Evolutionary conservation across 2,329 filamentous ascomycete genomes (phyloP), one percentile per base, ranked within the genome.

Genomic region (Blumeria graminis): DNA sequence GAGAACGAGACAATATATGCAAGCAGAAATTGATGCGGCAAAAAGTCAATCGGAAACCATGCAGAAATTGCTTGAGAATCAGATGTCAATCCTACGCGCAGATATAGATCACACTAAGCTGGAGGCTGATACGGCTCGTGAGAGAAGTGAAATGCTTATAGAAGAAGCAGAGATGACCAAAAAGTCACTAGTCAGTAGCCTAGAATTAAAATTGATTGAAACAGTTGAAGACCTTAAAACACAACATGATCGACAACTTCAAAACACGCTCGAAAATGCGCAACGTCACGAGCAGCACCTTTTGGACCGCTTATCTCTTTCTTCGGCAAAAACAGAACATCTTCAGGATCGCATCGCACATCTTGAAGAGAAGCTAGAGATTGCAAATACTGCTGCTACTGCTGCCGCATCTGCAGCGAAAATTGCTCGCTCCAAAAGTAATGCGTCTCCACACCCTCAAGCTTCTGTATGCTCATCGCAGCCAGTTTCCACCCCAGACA

Each of bases 351-450:
- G 86, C 63, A 78, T 95, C 32, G 70, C 76, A 4, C 84, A 93
- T 63, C 74, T 96, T 1, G 87, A 95, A 67, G 89, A 95, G 68
- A 90, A 88, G 68, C 76, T 98, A 14, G 83, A 93, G 63, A 84
- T 96, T 62, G 83, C 90, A 28, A 89, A 89, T 14, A 77, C 83
- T 68, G 87, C 86, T 36, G 84, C 83, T 45, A 80, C 80, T 55
- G 75, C 73, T 59, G 70, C 70, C 35, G 56, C 63, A 7, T 56
- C 57, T 6, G 56, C 61, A 1, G 59, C 64, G 7, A 61, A 62
- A 53, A 67, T 28, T 65, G 69, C 58, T 65, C 70, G 55, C 10
- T 63, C 63, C 39, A 35, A 35, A 16, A 57, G 58, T 16, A 61
- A 57, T 41, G 58, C 46, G 13, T 59, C 61, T 1, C 34, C 60